A percentile compares a stretch with the other conserved stretches of the same genome.
phyloP scores from a whole-genome alignment of 2,329 filamentous ascomycete species.

The Apiospora aurea region DNA sequence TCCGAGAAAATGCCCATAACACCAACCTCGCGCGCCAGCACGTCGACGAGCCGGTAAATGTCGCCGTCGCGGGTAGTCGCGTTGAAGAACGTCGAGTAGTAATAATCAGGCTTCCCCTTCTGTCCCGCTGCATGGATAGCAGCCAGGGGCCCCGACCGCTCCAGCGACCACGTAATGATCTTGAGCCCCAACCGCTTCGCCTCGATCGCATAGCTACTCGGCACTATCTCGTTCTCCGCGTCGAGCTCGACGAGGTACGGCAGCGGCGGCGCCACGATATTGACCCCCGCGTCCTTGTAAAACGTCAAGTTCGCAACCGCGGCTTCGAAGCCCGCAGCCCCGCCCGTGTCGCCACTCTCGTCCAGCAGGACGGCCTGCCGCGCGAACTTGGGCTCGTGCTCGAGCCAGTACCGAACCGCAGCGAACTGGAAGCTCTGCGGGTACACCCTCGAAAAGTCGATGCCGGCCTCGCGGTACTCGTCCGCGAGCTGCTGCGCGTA shows the following conservation, averaged over 20 bases:
- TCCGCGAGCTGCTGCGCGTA: constrained; percentile 72
- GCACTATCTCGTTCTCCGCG: constrained; percentile 61
- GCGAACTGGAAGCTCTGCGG: constrained; percentile 71
- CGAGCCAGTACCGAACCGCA: constrained; percentile 72
- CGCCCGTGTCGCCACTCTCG: constrained; percentile 61
- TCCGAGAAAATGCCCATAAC: constrained; percentile 71
- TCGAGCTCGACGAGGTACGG: constrained; percentile 64
- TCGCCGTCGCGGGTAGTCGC: constrained; percentile 69
- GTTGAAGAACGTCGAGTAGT: constrained; percentile 63
- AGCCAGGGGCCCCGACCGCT: constrained; percentile 67
- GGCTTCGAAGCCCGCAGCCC: constrained; percentile 51
- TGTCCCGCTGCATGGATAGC: constrained; percentile 45
- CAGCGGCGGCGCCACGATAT: constrained; percentile 69
- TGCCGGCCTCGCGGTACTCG: constrained; percentile 60
- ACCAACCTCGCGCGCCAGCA: constrained; percentile 66
- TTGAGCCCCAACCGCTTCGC: constrained; percentile 68
- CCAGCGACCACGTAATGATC: constrained; percentile 73
- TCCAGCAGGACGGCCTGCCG: constrained; percentile 71
- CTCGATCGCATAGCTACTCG: constrained; percentile 66
- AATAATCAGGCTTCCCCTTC: constrained; percentile 53
- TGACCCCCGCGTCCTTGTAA: constrained; percentile 64
- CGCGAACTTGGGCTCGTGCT: constrained; percentile 65
- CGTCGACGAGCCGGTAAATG: constrained; percentile 70
- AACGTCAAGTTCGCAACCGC: constrained; percentile 63
- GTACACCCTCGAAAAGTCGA: constrained; percentile 63